Percentiles rank a stretch among this genome's conserved stretches.
These are phyloP conservation scores for Neocucurbitaria cava DNA, from an alignment of 2,329 filamentous ascomycete genomes.

Conservation along the genomic window DNA sequence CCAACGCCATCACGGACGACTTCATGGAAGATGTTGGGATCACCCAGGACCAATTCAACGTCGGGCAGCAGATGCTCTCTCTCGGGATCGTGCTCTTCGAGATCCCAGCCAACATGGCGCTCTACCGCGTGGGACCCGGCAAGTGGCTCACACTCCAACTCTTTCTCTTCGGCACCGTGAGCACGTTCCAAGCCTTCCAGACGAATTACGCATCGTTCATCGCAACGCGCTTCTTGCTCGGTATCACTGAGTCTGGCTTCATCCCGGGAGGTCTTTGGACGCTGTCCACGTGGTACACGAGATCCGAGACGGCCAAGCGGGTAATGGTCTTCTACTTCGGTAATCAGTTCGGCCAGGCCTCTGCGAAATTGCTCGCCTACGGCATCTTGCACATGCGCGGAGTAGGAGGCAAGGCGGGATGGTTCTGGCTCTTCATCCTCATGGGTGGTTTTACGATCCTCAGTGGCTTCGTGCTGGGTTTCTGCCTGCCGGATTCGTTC, in stretches of 20 bases:
- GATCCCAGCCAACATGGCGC: constrained; percentile 50
- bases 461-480: constrained; percentile 14
- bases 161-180: constrained; percentile 50
- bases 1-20: constrained; percentile 37
- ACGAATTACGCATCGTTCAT: constrained; percentile 50
- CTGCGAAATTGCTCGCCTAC: constrained; percentile 47
- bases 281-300: constrained; percentile 74
- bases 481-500: constrained; percentile 20
- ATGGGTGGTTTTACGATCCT: constrained; percentile 60
- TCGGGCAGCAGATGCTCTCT: constrained; percentile 67
- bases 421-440: constrained; percentile 55
- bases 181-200: constrained; percentile 73
- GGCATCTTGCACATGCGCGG: constrained; percentile 52
- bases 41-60: constrained; percentile 34
- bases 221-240: constrained; percentile 48
- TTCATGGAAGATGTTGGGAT: constrained; percentile 35
- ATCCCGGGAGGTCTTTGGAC: constrained; percentile 68
- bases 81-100: constrained; percentile 73
- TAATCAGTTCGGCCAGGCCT: constrained; percentile 42
- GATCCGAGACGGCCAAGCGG: constrained; percentile 48
- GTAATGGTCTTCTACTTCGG: constrained; percentile 53
- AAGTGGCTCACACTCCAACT: constrained; percentile 51
- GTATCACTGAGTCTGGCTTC: constrained; percentile 56
- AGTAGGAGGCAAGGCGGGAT: constrained; percentile 49
- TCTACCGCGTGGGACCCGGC: constrained; percentile 46